Evolutionary conservation across 805 yeast species (phyloP).

Genomic region (Zygosaccharomyces kombuchaensis): DNA sequence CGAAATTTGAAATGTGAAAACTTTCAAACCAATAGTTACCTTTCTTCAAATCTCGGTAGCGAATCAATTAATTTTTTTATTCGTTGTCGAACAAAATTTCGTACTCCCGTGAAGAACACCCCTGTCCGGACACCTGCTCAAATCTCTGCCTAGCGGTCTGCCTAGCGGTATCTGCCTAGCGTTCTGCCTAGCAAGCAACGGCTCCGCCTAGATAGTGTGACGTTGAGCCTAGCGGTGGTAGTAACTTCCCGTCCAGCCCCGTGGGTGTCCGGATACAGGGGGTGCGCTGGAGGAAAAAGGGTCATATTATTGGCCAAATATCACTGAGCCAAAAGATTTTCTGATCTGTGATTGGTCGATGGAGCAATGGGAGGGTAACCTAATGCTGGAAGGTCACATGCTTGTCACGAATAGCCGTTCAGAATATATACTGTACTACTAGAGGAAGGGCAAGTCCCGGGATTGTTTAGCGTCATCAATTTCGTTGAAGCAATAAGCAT

Average conservation of each 20-base stretch:
- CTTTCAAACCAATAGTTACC: not conserved
- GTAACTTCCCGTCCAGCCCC: not conserved
- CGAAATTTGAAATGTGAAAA: not conserved
- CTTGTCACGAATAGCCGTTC: too few relatives aligned
- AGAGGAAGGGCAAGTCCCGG: too few relatives aligned
- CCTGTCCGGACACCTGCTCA: not conserved
- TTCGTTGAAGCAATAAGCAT: too few relatives aligned
- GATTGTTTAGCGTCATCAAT: too few relatives aligned
- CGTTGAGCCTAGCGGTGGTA: not conserved
- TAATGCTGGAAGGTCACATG: not conserved
- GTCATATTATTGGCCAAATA: not conserved
- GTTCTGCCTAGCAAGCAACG: not conserved
- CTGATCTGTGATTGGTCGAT: conserved; percentile 3
- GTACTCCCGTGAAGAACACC: not conserved
- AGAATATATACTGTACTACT: too few relatives aligned
- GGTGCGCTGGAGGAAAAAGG: not conserved
- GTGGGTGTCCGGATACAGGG: not conserved
- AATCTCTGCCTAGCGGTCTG: not conserved
- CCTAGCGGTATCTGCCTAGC: not conserved
- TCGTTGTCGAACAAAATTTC: not conserved
- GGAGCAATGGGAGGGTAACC: not conserved
- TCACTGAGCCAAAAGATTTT: conserved; percentile 1
- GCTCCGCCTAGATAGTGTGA: not conserved
- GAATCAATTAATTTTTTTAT: conserved; percentile 3
- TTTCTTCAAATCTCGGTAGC: conserved; percentile 10